These are phyloP conservation scores for Nevesoporus exiguus DNA, from an alignment of 768 basidiomycete genomes.

Conservation along the genomic window DNA sequence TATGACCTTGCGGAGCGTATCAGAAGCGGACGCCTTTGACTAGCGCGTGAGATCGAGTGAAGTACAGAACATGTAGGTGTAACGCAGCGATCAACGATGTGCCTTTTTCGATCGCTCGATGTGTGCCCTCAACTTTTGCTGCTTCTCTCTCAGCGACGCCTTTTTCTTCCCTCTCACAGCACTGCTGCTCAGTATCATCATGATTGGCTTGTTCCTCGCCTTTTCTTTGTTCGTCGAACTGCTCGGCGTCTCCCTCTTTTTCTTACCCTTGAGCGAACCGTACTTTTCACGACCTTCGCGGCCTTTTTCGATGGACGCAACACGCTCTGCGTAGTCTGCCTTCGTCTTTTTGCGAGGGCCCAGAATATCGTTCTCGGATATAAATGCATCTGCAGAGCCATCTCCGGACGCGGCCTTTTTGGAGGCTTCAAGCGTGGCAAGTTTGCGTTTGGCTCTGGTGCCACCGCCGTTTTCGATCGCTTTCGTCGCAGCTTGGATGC, in stretches of 20 bases:
- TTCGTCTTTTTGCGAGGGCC: slow-evolving; percentile 93
- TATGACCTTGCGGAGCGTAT: slow-evolving; percentile 53
- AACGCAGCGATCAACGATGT: slow-evolving; percentile 19
- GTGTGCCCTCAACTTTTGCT: slow-evolving; percentile 72
- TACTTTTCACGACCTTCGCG: slow-evolving; percentile 94
- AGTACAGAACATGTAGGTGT: neutral
- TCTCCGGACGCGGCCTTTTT: slow-evolving; percentile 52
- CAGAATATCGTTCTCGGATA: slow-evolving; percentile 89
- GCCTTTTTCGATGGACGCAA: slow-evolving; percentile 89
- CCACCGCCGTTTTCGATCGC: slow-evolving; percentile 70
- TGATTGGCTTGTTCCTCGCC: slow-evolving; percentile 89
- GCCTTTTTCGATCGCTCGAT: slow-evolving; percentile 66
- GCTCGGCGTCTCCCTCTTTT: slow-evolving; percentile 76
- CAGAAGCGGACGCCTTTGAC: slow-evolving; percentile 24
- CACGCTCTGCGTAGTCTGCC: slow-evolving; percentile 88
- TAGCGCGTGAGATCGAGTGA: neutral
- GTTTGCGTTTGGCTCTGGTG: slow-evolving; percentile 82
- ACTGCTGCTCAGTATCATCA: slow-evolving; percentile 84
- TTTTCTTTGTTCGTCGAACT: slow-evolving; percentile 92
- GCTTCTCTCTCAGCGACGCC: slow-evolving; percentile 76
- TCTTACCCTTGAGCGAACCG: slow-evolving; percentile 87
- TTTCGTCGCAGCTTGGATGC: slow-evolving; percentile 70
- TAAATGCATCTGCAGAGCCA: slow-evolving; percentile 48
- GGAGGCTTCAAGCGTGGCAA: slow-evolving; percentile 71
- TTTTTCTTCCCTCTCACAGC: slow-evolving; percentile 83